These are phyloP conservation scores for Agrocybe pediades DNA, from an alignment of 768 basidiomycete genomes.

Conservation along the genomic window DNA sequence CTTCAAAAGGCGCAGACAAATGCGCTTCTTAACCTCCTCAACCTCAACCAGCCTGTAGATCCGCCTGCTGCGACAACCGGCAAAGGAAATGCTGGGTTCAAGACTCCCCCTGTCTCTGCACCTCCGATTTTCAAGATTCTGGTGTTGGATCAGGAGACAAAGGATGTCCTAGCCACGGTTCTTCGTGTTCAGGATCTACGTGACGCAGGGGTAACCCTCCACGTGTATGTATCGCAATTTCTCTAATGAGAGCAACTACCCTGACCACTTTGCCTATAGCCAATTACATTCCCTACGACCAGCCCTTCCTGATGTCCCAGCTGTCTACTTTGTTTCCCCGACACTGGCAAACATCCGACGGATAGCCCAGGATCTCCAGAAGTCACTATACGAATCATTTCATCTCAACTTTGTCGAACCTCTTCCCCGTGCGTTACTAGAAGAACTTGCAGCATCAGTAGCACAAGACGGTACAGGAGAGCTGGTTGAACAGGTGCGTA, in stretches of 20 bases:
- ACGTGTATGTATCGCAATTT: conserved; percentile 72
- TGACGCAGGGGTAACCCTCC: conserved; percentile 95
- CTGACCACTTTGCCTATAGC: conserved; percentile 39
- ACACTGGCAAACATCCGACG: conserved; percentile 83
- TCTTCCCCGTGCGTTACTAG: conserved; percentile 82
- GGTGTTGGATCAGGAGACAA: conserved; percentile 92
- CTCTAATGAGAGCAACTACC: background rate
- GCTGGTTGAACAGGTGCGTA: conserved; percentile 71
- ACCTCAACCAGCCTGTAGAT: conserved; percentile 71
- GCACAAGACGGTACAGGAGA: conserved; percentile 84
- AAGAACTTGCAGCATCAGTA: conserved; percentile 89
- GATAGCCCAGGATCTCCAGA: conserved; percentile 92
- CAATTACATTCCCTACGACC: conserved; percentile 91
- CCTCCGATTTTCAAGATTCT: conserved; percentile 97
- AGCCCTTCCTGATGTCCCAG: conserved; percentile 91
- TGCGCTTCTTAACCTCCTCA: conserved; percentile 83
- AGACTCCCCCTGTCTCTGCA: conserved; percentile 52
- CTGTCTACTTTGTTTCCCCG: conserved; percentile 95
- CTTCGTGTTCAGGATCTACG: conserved; percentile 95
- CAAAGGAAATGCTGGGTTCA: conserved; percentile 45
- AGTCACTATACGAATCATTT: conserved; percentile 88
- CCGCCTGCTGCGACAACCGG: conserved; percentile 32
- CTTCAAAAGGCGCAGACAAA: conserved; percentile 89
- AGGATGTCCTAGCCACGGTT: conserved; percentile 94
- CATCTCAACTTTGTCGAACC: conserved; percentile 96